Conservation (phyloP, 2,329 filamentous ascomycete genomes). For the Microdochium nivale region DNA sequence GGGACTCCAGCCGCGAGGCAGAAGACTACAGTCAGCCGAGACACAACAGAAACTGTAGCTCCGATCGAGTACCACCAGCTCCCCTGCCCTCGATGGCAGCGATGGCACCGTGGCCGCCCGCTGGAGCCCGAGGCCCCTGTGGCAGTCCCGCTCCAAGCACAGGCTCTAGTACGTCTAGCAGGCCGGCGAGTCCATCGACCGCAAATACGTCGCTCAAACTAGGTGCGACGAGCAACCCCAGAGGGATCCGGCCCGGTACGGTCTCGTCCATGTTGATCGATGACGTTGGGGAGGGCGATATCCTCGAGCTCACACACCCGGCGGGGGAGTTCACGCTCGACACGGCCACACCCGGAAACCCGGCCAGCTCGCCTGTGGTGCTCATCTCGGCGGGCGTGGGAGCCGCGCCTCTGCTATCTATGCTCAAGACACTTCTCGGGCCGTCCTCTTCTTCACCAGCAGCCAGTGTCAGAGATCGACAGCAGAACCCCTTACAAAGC, state of each 20-base stretch:
- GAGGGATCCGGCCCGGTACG: background rate
- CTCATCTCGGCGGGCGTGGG: constrained; percentile 63
- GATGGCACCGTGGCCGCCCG: background rate
- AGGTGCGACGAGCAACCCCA: background rate
- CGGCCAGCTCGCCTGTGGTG: constrained; percentile 41
- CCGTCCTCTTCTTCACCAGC: background rate
- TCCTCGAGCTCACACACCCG: constrained; percentile 46
- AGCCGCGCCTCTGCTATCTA: constrained; percentile 56
- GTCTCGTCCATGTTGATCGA: constrained; percentile 45
- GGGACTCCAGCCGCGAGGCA: background rate
- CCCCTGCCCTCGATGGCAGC: background rate
- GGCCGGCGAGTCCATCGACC: background rate
- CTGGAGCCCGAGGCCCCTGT: background rate
- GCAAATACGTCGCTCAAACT: background rate
- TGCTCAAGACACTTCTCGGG: constrained; percentile 40
- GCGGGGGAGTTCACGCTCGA: constrained; percentile 56
- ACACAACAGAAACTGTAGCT: background rate
- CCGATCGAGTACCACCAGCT: background rate
- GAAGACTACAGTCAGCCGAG: background rate
- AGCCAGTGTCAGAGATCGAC: background rate
- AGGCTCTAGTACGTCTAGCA: background rate
- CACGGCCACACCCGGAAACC: constrained; percentile 18
- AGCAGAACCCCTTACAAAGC: background rate
- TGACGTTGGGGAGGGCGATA: constrained; percentile 37
- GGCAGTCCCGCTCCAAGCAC: background rate